phyloP scores from a whole-genome alignment of 2,329 filamentous ascomycete genomes.

The Neoscytalidium dimidiatum region DNA sequence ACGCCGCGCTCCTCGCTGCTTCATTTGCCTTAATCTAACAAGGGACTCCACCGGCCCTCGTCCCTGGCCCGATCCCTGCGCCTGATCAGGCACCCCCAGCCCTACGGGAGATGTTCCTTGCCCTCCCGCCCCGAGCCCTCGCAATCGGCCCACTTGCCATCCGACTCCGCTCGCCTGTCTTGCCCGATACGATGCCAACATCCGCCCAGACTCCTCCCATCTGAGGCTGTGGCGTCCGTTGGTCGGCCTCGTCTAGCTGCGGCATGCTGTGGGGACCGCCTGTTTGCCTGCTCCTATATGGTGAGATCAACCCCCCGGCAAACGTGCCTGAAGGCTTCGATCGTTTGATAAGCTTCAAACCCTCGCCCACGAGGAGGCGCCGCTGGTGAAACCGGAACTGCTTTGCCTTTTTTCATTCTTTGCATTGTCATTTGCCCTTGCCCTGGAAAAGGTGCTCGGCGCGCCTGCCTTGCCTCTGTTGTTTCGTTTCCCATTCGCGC shows the following conservation, averaged over 20 bases:
- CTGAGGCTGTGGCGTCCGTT: neutral
- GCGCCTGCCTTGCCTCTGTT: neutral
- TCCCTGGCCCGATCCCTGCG: neutral
- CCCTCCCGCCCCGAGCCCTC: neutral
- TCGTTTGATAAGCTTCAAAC: neutral
- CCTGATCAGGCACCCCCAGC: constrained; percentile 10
- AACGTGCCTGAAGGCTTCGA: neutral
- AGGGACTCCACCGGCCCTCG: neutral
- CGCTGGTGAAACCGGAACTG: neutral
- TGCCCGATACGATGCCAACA: neutral
- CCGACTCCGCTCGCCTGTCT: neutral
- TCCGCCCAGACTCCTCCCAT: neutral
- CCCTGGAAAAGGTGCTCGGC: neutral
- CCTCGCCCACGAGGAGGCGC: neutral
- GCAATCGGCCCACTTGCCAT: constrained; percentile 6
- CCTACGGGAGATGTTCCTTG: constrained; percentile 15
- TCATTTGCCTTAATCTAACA: constrained; percentile 14
- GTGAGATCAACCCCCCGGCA: neutral
- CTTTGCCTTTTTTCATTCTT: neutral
- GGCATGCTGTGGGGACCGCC: neutral
- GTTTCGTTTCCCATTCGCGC: neutral
- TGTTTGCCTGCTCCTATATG: neutral
- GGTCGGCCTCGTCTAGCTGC: neutral
- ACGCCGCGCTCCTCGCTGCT: neutral
- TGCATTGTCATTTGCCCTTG: neutral